These are phyloP conservation scores for Nemania sp. DNA, from an alignment of 2,329 filamentous ascomycete species.

Conservation along the genomic window DNA sequence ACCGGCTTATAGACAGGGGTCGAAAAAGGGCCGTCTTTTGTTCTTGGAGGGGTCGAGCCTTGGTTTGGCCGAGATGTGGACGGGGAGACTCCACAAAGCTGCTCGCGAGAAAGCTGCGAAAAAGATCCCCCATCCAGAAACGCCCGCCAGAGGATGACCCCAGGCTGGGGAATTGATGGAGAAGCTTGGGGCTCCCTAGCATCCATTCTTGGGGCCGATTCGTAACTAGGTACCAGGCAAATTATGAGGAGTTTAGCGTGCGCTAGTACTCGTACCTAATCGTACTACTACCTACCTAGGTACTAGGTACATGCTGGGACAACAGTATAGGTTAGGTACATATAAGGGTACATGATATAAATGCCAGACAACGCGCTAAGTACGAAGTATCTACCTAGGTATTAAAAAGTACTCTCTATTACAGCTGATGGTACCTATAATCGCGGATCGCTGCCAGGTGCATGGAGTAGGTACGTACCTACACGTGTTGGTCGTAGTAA, in stretches of 20 bases:
- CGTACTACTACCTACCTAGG: too few relatives aligned
- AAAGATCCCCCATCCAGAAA: slow-evolving; percentile 27
- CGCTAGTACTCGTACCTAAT: too few relatives aligned
- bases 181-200: slow-evolving; percentile 22
- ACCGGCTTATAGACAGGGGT: slow-evolving; percentile 34
- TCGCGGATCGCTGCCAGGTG: too few relatives aligned
- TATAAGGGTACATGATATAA: too few relatives aligned
- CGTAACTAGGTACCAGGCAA: too few relatives aligned
- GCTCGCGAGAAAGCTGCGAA: slow-evolving; percentile 26
- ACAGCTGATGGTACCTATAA: background rate
- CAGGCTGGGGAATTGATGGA: slow-evolving; percentile 32
- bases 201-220: too few relatives aligned
- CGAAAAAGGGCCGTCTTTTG: slow-evolving; percentile 40
- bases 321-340: too few relatives aligned
- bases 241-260: too few relatives aligned
- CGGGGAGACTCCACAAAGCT: slow-evolving; percentile 29
- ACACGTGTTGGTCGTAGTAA: background rate
- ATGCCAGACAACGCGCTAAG: too few relatives aligned
- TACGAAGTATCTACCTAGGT: too few relatives aligned
- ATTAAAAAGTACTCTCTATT: too few relatives aligned
- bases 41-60: slow-evolving; percentile 30
- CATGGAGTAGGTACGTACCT: background rate
- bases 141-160: slow-evolving; percentile 15
- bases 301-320: background rate
- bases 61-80: slow-evolving; percentile 37